Evolutionary conservation across 75 land plant species (phyloP).

Genomic region (Selaginella moellendorffii): DNA sequence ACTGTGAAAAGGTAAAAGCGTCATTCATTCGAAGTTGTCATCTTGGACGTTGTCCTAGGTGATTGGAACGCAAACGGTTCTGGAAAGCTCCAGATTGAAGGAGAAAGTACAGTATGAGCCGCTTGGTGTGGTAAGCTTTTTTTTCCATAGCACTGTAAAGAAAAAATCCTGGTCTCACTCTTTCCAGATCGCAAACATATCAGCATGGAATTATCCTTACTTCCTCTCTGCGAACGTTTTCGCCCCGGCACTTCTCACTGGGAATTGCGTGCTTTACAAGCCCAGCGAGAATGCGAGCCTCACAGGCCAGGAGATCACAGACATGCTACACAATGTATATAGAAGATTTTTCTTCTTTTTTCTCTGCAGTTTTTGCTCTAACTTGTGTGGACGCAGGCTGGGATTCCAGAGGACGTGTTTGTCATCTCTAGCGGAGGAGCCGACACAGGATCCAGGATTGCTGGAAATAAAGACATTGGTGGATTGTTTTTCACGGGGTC

Average conservation of each 20-base stretch:
- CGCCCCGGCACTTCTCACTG: conserved; percentile 17
- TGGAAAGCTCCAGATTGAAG: conserved; percentile 11
- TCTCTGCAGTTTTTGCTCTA: too few relatives aligned
- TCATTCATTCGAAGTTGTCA: background rate
- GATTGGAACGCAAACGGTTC: conserved; percentile 7
- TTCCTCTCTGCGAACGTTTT: conserved; percentile 6
- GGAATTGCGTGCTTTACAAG: conserved; percentile 19
- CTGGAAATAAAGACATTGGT: conserved; percentile 14
- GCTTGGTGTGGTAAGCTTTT: too few relatives aligned
- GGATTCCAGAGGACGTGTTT: conserved; percentile 17
- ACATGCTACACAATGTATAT: conserved; percentile 10
- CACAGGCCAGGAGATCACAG: conserved; percentile 17
- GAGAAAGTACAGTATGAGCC: conserved; percentile 16
- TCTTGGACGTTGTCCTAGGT: background rate
- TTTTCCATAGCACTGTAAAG: background rate
- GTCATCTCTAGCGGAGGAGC: conserved; percentile 14
- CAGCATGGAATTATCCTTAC: conserved; percentile 25
- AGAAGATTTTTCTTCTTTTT: too few relatives aligned
- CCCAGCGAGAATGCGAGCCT: conserved; percentile 22
- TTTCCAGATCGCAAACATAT: conserved; percentile 18
- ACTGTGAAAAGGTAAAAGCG: conserved; percentile 13
- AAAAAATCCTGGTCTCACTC: background rate
- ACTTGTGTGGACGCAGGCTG: too few relatives aligned
- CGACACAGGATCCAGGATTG: conserved; percentile 14
- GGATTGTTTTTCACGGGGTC: conserved; percentile 24